These are phyloP conservation scores for Moesziomyces parantarcticus DNA, from an alignment of 1,284 basidiomycete species.

Conservation along the genomic window DNA sequence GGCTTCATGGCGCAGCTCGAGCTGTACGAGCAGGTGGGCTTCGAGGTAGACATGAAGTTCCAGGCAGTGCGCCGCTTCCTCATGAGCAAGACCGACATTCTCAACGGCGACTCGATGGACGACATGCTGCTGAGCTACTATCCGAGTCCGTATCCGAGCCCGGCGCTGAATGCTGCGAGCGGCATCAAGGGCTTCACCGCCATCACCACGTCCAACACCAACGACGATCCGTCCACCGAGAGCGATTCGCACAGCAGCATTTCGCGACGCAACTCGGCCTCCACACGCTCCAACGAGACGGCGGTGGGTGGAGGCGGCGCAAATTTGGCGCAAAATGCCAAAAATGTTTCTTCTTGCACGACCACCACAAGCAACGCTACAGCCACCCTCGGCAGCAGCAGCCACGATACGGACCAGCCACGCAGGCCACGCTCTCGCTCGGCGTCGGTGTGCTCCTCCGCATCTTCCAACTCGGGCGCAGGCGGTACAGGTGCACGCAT, in stretches of 20 bases:
- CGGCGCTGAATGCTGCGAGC: slow-evolving; percentile 20
- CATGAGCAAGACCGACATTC: slow-evolving; percentile 65
- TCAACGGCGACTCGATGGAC: slow-evolving; percentile 56
- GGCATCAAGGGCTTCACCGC: slow-evolving; percentile 28
- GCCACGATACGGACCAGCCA: no score
- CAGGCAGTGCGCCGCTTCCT: slow-evolving; percentile 67
- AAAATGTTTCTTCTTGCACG: no score
- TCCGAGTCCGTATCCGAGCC: slow-evolving; percentile 62
- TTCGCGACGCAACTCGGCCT: no score
- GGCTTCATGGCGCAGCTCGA: slow-evolving; percentile 68
- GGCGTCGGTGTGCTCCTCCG: no score
- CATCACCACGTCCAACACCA: neutral
- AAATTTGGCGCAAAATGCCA: no score
- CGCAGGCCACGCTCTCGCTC: no score
- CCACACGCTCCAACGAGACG: no score
- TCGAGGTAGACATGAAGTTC: slow-evolving; percentile 66
- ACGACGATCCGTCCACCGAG: slow-evolving; percentile 8
- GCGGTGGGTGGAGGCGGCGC: no score
- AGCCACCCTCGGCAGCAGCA: no score
- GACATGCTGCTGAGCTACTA: slow-evolving; percentile 68
- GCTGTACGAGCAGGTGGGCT: slow-evolving; percentile 66
- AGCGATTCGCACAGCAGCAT: neutral
- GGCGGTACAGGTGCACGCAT: no score
- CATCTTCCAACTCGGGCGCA: no score
- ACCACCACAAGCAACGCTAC: no score